Evolutionary conservation across 2,329 filamentous ascomycete genomes (phyloP).

Genomic region (Dothistroma septosporum): DNA sequence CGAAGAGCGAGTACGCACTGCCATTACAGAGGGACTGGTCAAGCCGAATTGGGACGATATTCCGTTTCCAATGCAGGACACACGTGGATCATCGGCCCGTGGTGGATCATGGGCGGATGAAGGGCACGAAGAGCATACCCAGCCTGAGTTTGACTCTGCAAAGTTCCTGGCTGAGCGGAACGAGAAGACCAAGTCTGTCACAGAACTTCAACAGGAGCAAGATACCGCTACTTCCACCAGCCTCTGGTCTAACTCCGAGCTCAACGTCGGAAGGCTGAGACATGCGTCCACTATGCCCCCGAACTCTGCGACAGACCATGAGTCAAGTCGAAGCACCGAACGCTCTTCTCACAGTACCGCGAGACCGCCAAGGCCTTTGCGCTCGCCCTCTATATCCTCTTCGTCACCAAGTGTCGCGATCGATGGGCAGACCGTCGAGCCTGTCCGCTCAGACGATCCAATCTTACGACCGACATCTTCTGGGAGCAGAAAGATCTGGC

Average conservation of each 20-base stretch:
- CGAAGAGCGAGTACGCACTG: constrained; percentile 90
- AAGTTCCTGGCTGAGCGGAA: constrained; percentile 15
- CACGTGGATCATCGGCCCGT: constrained; percentile 69
- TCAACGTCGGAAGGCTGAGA: constrained; percentile 8
- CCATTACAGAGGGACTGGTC: constrained; percentile 86
- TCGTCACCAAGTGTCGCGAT: constrained; percentile 28
- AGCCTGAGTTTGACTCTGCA: constrained; percentile 1
- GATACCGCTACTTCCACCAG: constrained; percentile 19
- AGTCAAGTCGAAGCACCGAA: not conserved
- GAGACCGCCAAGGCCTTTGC: constrained; percentile 19
- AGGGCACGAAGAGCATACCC: constrained; percentile 21
- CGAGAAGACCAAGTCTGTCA: constrained; percentile 28
- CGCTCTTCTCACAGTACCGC: not conserved
- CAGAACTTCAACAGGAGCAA: constrained; percentile 14
- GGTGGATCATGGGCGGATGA: constrained; percentile 73
- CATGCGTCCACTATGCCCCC: constrained; percentile 16
- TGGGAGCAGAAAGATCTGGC: constrained; percentile 19
- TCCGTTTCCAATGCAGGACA: constrained; percentile 70
- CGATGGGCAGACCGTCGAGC: constrained; percentile 28
- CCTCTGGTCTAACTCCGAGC: constrained; percentile 20
- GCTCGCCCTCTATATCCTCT: constrained; percentile 30
- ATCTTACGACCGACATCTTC: constrained; percentile 14
- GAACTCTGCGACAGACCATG: constrained; percentile 5
- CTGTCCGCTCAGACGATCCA: constrained; percentile 25
- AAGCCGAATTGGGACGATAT: constrained; percentile 94